phyloP scores from a whole-genome alignment of 257 asterid genomes.

The Solanum corneliomulleri region DNA sequence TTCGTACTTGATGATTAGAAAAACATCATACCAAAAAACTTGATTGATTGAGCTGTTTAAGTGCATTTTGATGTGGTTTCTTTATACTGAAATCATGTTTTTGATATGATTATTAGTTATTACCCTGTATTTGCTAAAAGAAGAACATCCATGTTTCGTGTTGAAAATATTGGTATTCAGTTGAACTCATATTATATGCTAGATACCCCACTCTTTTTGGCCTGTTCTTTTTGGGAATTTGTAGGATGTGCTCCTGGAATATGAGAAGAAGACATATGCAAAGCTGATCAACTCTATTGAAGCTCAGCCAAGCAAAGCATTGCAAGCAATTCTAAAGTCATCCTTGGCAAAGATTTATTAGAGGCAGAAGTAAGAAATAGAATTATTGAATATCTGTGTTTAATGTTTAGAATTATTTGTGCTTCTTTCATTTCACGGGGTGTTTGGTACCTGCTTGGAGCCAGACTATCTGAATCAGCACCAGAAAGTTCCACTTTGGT shows the following conservation, averaged over 20 bases:
- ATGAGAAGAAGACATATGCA: conserved; percentile 21
- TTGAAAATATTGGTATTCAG: neutral
- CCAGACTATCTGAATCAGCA: neutral
- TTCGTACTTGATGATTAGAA: conserved; percentile 41
- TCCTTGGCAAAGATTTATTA: conserved; percentile 27
- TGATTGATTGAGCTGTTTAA: neutral
- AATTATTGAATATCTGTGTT: neutral
- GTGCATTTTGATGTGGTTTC: neutral
- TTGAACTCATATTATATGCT: neutral
- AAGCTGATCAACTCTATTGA: conserved; percentile 14
- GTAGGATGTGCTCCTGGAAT: conserved; percentile 21
- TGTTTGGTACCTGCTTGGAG: neutral
- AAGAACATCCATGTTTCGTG: neutral
- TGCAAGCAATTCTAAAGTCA: conserved; percentile 24
- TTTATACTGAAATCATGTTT: neutral
- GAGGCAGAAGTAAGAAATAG: conserved; percentile 19
- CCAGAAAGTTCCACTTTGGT: neutral
- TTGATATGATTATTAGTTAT: neutral
- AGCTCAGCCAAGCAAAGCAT: conserved; percentile 23
- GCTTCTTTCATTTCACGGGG: neutral
- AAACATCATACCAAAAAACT: neutral
- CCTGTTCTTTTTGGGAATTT: neutral
- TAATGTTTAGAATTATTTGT: neutral
- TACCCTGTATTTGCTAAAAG: neutral
- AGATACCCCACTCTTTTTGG: neutral